phyloP scores from a whole-genome alignment of 176 grass and related monocot species.

The Aegilops sharonensis region DNA sequence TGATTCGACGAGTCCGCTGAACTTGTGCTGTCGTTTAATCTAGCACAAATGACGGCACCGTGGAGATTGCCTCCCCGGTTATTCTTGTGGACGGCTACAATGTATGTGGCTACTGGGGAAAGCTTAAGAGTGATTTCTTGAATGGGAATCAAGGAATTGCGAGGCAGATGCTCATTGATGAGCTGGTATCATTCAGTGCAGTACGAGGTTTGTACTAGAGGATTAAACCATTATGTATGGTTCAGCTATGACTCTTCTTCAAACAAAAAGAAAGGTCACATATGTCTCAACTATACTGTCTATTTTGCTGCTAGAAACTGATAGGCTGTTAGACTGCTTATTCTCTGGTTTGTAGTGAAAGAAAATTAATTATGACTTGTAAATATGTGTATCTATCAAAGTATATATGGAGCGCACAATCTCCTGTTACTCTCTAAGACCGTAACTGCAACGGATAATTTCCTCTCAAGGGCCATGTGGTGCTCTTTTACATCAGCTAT shows the following conservation, averaged over 20 bases:
- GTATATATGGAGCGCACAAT: background rate
- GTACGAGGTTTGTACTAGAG: conserved; percentile 54
- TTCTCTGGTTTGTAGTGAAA: background rate
- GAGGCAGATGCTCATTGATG: conserved; percentile 79
- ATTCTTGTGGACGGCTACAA: conserved; percentile 96
- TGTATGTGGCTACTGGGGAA: conserved; percentile 89
- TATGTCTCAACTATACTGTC: background rate
- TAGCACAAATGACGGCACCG: conserved; percentile 57
- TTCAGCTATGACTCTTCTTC: background rate
- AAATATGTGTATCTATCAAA: background rate
- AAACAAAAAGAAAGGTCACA: background rate
- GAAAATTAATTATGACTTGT: background rate
- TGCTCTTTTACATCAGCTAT: background rate
- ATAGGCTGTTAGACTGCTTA: background rate
- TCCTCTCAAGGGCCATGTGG: background rate
- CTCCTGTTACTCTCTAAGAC: background rate
- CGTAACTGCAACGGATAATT: background rate
- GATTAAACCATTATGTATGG: background rate
- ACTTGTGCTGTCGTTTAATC: conserved; percentile 19
- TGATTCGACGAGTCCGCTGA: conserved; percentile 15
- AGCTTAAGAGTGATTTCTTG: conserved; percentile 83
- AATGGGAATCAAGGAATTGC: conserved; percentile 83
- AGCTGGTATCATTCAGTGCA: conserved; percentile 73
- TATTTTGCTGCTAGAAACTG: background rate
- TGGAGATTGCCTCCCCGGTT: conserved; percentile 70